Conservation (phyloP, 2,329 filamentous ascomycete genomes). For the Exophiala aquamarina region DNA sequence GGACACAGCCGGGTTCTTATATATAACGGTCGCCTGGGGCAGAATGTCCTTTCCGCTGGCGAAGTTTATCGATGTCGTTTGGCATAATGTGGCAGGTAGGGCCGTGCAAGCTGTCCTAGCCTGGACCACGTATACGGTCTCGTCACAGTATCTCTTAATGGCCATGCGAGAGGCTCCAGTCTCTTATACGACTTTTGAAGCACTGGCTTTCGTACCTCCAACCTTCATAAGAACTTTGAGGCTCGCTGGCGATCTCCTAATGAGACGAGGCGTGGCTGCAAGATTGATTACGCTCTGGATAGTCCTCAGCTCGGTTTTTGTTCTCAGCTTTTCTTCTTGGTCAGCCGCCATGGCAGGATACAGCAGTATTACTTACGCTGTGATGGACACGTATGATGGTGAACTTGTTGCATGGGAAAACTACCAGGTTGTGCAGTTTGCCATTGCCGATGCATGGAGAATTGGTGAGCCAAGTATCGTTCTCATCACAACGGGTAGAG, state of each 20-base stretch:
- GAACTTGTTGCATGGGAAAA: conserved; percentile 24
- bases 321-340: conserved; percentile 35
- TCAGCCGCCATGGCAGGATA: conserved; percentile 40
- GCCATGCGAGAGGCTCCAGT: conserved; percentile 35
- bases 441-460: conserved; percentile 20
- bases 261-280: conserved; percentile 22
- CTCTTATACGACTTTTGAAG: conserved; percentile 36
- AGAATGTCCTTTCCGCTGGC: conserved; percentile 32
- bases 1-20: conserved; percentile 19
- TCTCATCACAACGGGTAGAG: conserved; percentile 7
- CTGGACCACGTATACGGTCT: conserved; percentile 33
- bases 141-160: conserved; percentile 34
- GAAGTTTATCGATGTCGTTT: conserved; percentile 37
- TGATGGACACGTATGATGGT: conserved; percentile 28
- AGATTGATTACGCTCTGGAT: conserved; percentile 34
- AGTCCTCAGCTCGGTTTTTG: conserved; percentile 32
- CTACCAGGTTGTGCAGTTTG: conserved; percentile 27
- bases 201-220: conserved; percentile 33
- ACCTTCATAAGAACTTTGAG: conserved; percentile 30
- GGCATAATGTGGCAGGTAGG: conserved; percentile 36
- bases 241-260: conserved; percentile 30
- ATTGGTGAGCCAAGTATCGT: conserved; percentile 17
- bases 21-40: conserved; percentile 23
- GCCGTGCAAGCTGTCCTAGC: conserved; percentile 35
- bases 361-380: conserved; percentile 30